Evolutionary conservation across 371 early-diverging fungal genomes (phyloP).

Genomic region (Entomophthora muscae): DNA sequence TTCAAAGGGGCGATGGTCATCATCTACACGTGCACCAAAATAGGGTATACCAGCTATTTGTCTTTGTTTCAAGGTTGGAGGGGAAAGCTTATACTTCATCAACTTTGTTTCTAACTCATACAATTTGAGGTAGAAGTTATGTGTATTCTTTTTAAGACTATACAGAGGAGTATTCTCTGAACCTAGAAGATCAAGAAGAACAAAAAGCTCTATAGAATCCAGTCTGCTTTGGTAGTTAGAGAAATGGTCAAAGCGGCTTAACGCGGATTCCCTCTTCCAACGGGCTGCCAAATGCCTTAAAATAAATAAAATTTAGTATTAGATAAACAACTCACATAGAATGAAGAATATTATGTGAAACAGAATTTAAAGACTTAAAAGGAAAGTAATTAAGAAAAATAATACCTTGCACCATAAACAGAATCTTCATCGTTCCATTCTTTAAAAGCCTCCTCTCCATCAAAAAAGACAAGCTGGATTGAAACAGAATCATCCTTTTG

Average conservation of each 20-base stretch:
- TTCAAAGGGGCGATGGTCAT: slow-evolving; percentile 87
- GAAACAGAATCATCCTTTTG: slow-evolving; percentile 24
- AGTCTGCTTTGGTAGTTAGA: slow-evolving; percentile 21
- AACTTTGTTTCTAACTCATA: slow-evolving; percentile 24
- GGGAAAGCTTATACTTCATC: slow-evolving; percentile 17
- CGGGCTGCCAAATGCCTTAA: slow-evolving; percentile 25
- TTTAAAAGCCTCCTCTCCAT: slow-evolving; percentile 89
- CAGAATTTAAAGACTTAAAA: too few relatives aligned
- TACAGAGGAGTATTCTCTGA: slow-evolving; percentile 24
- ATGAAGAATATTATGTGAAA: too few relatives aligned
- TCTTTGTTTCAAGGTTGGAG: slow-evolving; percentile 11
- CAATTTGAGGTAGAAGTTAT: slow-evolving; percentile 35
- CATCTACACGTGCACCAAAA: slow-evolving; percentile 34
- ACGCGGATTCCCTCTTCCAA: slow-evolving; percentile 19
- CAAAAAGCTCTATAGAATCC: slow-evolving; percentile 62
- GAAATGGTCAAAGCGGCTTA: slow-evolving; percentile 12
- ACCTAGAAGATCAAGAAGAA: slow-evolving; percentile 79
- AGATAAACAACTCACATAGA: too few relatives aligned
- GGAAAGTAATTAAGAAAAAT: slow-evolving; percentile 6
- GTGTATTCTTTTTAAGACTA: slow-evolving; percentile 36
- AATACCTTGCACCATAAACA: slow-evolving; percentile 77
- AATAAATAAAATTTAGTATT: too few relatives aligned
- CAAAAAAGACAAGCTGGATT: slow-evolving; percentile 84
- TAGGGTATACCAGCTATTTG: slow-evolving; percentile 5
- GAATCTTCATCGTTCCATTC: slow-evolving; percentile 68